Evolutionary conservation across 108 stramenopile species (phyloP).

Genomic region (Schizochytrium sp.): DNA sequence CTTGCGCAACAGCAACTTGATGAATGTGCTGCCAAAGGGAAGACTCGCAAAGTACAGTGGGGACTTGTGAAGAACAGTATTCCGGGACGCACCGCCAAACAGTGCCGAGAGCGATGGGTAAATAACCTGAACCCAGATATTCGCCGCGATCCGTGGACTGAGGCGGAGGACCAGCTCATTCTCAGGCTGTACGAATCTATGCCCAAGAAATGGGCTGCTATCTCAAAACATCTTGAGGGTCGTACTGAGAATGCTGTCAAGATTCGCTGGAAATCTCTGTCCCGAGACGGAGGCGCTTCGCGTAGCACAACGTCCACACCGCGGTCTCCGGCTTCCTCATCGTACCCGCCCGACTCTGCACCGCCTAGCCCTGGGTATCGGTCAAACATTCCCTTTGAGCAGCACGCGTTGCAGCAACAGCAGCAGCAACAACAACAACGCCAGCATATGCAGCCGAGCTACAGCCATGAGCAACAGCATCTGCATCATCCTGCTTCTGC

Average conservation of each 20-base stretch:
- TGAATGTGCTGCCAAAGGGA: slow-evolving; percentile 68
- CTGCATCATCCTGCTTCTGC: too few relatives aligned
- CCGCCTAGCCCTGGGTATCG: not conserved
- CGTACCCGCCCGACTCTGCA: not conserved
- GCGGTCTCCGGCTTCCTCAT: not conserved
- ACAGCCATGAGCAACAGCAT: too few relatives aligned
- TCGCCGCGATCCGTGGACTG: slow-evolving; percentile 87
- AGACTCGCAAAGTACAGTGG: slow-evolving; percentile 83
- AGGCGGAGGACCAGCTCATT: slow-evolving; percentile 83
- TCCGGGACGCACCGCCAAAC: slow-evolving; percentile 97
- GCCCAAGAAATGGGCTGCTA: slow-evolving; percentile 74
- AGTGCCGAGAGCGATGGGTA: slow-evolving; percentile 95
- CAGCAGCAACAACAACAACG: not conserved
- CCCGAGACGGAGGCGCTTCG: slow-evolving; percentile 21
- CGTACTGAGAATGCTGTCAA: slow-evolving; percentile 82
- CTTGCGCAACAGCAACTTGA: slow-evolving; percentile 7
- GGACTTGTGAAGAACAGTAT: slow-evolving; percentile 86
- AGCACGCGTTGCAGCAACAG: slow-evolving; percentile 43
- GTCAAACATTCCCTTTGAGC: not conserved
- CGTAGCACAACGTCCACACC: slow-evolving; percentile 22
- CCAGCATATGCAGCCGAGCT: too few relatives aligned
- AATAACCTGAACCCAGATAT: slow-evolving; percentile 91
- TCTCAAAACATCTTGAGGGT: slow-evolving; percentile 79
- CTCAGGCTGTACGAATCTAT: slow-evolving; percentile 14
- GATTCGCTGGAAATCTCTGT: slow-evolving; percentile 73